phyloP scores from a whole-genome alignment of 2,329 filamentous ascomycete genomes.

The Ophiostoma fasciatum region DNA sequence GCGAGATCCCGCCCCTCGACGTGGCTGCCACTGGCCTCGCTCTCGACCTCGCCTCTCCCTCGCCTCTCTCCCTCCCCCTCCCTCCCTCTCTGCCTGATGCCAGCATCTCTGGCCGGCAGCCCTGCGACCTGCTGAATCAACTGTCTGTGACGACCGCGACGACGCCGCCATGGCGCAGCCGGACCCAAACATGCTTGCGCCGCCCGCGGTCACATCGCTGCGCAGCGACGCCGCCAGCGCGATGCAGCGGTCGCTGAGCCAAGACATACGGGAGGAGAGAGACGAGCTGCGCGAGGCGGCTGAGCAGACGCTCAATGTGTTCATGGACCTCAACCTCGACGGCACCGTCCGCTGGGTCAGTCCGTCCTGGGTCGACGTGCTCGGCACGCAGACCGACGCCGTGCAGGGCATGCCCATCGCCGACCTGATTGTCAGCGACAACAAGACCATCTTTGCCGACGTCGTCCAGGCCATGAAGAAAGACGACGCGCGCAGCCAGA shows the following conservation, averaged over 20 bases:
- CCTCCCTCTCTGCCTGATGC: not conserved
- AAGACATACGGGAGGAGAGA: constrained; percentile 83
- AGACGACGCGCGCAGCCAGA: constrained; percentile 85
- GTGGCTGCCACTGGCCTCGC: too few relatives aligned
- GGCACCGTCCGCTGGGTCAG: constrained; percentile 91
- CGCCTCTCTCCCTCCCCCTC: not conserved
- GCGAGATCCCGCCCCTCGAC: not conserved
- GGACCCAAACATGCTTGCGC: constrained; percentile 28
- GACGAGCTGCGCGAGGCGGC: constrained; percentile 91
- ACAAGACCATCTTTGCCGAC: constrained; percentile 67
- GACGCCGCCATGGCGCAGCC: constrained; percentile 25
- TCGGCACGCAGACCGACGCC: constrained; percentile 60
- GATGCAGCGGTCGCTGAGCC: constrained; percentile 59
- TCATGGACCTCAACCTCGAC: constrained; percentile 84
- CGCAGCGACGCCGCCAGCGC: constrained; percentile 31
- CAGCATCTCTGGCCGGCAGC: not conserved
- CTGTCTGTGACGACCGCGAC: too few relatives aligned
- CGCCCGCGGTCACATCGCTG: constrained; percentile 37
- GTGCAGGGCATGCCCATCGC: constrained; percentile 66
- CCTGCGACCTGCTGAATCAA: not conserved
- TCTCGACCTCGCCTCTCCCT: not conserved
- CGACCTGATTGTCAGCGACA: constrained; percentile 63
- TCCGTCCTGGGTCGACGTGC: constrained; percentile 86
- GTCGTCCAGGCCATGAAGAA: constrained; percentile 79
- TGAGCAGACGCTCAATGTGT: constrained; percentile 91